Evolutionary conservation across 2,329 filamentous ascomycete species (phyloP).

Genomic region (Colletotrichum sp.): DNA sequence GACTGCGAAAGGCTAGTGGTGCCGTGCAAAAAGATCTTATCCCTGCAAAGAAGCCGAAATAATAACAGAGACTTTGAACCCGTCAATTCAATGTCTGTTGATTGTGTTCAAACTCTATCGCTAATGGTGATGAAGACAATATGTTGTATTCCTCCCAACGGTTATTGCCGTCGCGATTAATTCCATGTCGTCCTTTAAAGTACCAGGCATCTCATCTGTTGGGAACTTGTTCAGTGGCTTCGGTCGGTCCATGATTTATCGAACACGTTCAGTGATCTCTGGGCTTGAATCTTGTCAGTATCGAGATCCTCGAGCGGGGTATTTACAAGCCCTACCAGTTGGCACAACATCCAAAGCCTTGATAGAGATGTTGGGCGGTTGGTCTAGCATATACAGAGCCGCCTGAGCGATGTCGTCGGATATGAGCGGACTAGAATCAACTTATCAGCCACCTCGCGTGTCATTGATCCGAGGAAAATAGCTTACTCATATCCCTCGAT

Average conservation of each 20-base stretch:
- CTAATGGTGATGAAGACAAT: neutral
- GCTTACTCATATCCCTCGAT: constrained; percentile 45
- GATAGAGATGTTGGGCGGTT: constrained; percentile 37
- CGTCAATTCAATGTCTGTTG: neutral
- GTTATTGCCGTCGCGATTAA: neutral
- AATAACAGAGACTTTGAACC: neutral
- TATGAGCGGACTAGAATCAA: constrained; percentile 34
- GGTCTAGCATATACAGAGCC: constrained; percentile 46
- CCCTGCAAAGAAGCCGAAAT: neutral
- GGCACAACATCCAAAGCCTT: constrained; percentile 53
- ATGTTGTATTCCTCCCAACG: fast-evolving
- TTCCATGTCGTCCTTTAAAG: neutral
- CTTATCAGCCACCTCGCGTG: neutral
- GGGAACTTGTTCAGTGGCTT: neutral
- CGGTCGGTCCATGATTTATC: constrained; percentile 32
- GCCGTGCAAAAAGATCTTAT: neutral
- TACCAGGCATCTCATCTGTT: neutral
- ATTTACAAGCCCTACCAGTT: constrained; percentile 25
- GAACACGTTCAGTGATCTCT: constrained; percentile 34
- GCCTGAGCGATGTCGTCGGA: constrained; percentile 46
- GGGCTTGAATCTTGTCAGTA: constrained; percentile 13
- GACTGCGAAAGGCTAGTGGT: neutral
- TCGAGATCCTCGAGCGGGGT: neutral
- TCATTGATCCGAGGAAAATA: neutral
- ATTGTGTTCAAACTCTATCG: neutral